A percentile compares a stretch with the other conserved stretches of the same genome.
Conservation (phyloP, 2,329 filamentous ascomycete species). For the Aspergillus brunneoviolaceus region DNA sequence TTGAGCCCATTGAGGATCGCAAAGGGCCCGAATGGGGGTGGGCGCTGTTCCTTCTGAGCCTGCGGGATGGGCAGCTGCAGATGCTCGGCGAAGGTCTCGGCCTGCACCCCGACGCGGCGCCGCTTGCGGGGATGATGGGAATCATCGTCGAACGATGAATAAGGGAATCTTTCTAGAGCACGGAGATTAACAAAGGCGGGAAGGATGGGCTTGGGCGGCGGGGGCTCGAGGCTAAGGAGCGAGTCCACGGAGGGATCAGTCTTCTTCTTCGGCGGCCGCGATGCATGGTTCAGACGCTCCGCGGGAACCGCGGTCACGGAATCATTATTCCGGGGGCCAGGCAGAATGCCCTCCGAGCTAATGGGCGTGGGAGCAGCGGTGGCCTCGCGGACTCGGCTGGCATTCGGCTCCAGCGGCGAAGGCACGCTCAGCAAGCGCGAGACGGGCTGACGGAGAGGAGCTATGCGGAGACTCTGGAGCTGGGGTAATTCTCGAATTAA, state of each 20-base stretch:
- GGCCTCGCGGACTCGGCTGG: constrained; percentile 34
- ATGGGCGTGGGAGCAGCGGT: constrained; percentile 30
- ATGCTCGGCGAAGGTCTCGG: constrained; percentile 45
- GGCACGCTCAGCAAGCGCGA: constrained; percentile 43
- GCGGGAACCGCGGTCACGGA: constrained; percentile 33
- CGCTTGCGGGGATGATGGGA: constrained; percentile 43
- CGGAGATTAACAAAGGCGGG: constrained; percentile 51
- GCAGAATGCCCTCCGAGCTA: constrained; percentile 28
- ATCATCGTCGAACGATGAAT: constrained; percentile 41
- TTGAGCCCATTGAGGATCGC: constrained; percentile 60
- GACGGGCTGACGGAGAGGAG: constrained; percentile 49
- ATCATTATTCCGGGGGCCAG: constrained; percentile 33
- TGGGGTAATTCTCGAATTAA: constrained; percentile 44
- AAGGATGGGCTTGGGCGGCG: constrained; percentile 41
- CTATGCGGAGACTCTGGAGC: constrained; percentile 45
- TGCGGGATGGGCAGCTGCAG: constrained; percentile 50
- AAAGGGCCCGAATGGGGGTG: constrained; percentile 46
- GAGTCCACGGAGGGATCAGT: constrained; percentile 32
- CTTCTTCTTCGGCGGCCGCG: constrained; percentile 36
- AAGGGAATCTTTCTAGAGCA: constrained; percentile 46
- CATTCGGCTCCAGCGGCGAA: constrained; percentile 48
- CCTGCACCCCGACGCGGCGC: constrained; percentile 42
- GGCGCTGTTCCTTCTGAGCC: constrained; percentile 46
- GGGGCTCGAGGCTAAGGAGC: constrained; percentile 32
- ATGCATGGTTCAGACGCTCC: constrained; percentile 32